Evolutionary conservation across 2,329 filamentous ascomycete species (phyloP), one percentile per base, ranked within the genome.

Genomic region (Byssoonygena ceratinophila): DNA sequence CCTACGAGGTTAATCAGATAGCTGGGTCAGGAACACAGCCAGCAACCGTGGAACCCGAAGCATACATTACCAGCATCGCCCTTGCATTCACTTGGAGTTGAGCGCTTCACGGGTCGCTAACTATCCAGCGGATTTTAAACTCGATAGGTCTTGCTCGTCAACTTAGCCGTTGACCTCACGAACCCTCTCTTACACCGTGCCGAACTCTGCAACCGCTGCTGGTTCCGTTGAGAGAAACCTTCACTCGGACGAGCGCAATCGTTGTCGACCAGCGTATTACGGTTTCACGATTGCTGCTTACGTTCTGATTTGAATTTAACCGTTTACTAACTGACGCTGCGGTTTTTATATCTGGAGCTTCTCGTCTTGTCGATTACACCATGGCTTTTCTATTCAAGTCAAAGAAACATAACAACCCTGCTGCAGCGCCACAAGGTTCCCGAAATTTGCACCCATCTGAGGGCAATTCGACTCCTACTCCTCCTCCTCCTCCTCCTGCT

Each of bases 331-430:
- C 43, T 43, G 29, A n/a, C 31, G 23, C 37, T 44, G 12, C 32
- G 25, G 29, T 20, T 20, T 46, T 49, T 48, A 16, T 37, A 27
- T 22, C 37, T 2, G 9, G 20, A 48, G 22, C 47, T n/a, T 16
- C 27, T 37, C 18, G n/a, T 25, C 46, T 34, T 34, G 37, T 23
- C 16, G 36, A 23, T 20, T 29, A 64, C 68, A 75, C 68, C 69
- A 89, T 89, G 85, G 82, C 85, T 59, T 89, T 89, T 69, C 77
- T 89, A 57, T 89, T 89, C 75, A 87, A 87, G 69, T 86, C 83
- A 53, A 89, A 88, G 72, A 88, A 87, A 71, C 78, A 80, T 64
- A 82, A 84, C 68, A 79, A 81, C 54, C 58, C 61, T 59, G 69
- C 71, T 37, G 57, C 60, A 18, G 70, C 79, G 29, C 77, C 78